Conservation (phyloP, 2,329 filamentous ascomycete species). For the Cladophialophora chaetospira region DNA sequence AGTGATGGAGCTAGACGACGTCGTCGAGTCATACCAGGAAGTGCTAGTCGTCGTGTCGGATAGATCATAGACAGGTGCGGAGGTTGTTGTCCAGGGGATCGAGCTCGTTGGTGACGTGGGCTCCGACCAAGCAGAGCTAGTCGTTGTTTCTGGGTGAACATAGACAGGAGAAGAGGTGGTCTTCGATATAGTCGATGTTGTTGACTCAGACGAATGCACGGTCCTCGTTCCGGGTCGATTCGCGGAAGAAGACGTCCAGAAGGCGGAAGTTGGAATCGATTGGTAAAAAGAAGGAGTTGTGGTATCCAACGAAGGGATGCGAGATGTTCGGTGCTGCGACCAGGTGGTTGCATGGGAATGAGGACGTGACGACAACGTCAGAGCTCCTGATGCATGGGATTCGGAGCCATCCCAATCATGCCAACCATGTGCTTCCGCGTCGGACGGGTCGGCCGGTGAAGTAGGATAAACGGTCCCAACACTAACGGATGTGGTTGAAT, state of each 20-base stretch:
- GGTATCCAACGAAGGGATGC: background rate
- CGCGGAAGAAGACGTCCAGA: background rate
- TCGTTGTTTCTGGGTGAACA: no score
- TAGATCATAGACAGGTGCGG: no score
- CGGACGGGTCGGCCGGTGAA: background rate
- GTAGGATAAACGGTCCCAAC: slow-evolving; percentile 8
- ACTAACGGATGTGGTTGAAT: slow-evolving; percentile 8
- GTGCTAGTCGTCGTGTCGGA: no score
- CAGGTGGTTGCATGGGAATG: background rate
- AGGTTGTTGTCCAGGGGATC: no score
- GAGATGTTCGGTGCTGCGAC: background rate
- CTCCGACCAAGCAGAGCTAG: no score
- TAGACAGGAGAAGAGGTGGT: no score
- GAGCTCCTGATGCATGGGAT: background rate
- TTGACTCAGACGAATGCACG: background rate
- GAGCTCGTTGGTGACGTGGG: no score
- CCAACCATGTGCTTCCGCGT: slow-evolving; percentile 1
- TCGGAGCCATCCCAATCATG: slow-evolving; percentile 4
- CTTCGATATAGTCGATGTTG: no score
- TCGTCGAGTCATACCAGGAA: background rate
- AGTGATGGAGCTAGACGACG: background rate
- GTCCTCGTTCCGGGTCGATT: background rate
- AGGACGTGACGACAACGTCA: slow-evolving; percentile 1
- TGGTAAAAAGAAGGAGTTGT: background rate
- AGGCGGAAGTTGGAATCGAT: background rate